Evolutionary conservation across 2,329 filamentous ascomycete species (phyloP).

Genomic region (Colletotrichum theobromicola): DNA sequence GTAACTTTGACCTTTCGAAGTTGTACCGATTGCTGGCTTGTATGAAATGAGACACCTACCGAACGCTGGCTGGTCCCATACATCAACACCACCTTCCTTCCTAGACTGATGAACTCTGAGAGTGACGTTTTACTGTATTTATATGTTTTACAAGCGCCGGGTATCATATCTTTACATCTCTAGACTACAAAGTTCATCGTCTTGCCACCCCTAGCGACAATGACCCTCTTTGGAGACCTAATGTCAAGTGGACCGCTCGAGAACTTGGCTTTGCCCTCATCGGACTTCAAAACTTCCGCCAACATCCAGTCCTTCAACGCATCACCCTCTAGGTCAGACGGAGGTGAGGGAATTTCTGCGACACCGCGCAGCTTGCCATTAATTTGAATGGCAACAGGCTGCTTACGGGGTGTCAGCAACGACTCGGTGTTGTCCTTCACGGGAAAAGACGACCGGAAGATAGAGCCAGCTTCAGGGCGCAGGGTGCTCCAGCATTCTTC

Average conservation of each 20-base stretch:
- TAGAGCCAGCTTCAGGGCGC: constrained; percentile 38
- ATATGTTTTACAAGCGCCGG: constrained; percentile 1
- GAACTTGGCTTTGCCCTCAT: constrained; percentile 64
- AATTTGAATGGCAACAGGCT: constrained; percentile 73
- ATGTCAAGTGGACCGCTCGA: constrained; percentile 50
- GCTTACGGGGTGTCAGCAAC: constrained; percentile 53
- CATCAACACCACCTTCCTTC: neutral
- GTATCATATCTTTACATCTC: constrained; percentile 19
- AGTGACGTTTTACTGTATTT: neutral
- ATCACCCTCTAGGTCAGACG: constrained; percentile 43
- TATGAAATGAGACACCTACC: neutral
- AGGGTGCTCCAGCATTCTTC: constrained; percentile 81
- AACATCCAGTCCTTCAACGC: constrained; percentile 66
- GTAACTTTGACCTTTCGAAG: too few relatives aligned
- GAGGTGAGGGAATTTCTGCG: constrained; percentile 64
- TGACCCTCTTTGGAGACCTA: constrained; percentile 62
- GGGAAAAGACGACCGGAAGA: constrained; percentile 64
- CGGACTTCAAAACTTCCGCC: constrained; percentile 62
- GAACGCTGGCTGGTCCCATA: neutral
- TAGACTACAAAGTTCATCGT: constrained; percentile 76
- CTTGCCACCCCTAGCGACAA: constrained; percentile 71
- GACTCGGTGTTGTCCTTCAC: constrained; percentile 53
- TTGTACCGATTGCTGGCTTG: too few relatives aligned
- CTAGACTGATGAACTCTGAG: neutral
- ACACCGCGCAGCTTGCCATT: constrained; percentile 80